Evolutionary conservation across 352 stramenopile species (phyloP).

Genomic region (Pythium phragmiticola): DNA sequence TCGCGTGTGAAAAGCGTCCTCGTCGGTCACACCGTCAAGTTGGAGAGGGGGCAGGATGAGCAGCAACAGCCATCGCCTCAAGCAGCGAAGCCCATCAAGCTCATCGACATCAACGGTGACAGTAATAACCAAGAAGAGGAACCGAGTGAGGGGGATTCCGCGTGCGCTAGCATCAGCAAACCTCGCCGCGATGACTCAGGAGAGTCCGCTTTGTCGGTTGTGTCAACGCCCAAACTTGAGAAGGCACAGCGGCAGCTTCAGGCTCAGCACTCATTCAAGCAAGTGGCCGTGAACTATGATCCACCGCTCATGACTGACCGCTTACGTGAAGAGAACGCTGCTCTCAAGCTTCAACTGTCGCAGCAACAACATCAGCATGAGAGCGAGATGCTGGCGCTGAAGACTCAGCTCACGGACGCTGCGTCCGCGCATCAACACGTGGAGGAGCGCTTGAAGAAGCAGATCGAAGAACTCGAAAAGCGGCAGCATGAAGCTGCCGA

Average conservation of each 20-base stretch:
- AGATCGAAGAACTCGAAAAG: constrained; percentile 21
- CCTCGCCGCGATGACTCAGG: background rate
- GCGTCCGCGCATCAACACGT: background rate
- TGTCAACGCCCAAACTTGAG: background rate
- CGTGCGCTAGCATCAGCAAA: background rate
- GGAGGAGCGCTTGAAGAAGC: constrained; percentile 17
- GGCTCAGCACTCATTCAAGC: background rate
- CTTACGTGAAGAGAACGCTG: constrained; percentile 23
- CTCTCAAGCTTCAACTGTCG: constrained; percentile 20
- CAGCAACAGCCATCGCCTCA: constrained; percentile 18
- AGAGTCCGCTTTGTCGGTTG: background rate
- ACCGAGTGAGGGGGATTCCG: background rate
- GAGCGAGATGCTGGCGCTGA: constrained; percentile 9
- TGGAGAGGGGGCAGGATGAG: background rate
- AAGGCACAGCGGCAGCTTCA: constrained; percentile 5
- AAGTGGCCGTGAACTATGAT: background rate
- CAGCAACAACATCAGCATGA: constrained; percentile 20
- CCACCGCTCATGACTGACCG: constrained; percentile 10
- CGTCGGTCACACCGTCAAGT: background rate
- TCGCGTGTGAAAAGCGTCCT: background rate
- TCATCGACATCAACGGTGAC: background rate
- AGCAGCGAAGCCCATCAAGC: background rate
- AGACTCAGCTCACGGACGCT: constrained; percentile 6
- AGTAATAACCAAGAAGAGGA: constrained; percentile 28
- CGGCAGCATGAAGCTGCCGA: constrained; percentile 1